phyloP scores from a whole-genome alignment of 345 rosid species.

The Mallotus nudiflorus region DNA sequence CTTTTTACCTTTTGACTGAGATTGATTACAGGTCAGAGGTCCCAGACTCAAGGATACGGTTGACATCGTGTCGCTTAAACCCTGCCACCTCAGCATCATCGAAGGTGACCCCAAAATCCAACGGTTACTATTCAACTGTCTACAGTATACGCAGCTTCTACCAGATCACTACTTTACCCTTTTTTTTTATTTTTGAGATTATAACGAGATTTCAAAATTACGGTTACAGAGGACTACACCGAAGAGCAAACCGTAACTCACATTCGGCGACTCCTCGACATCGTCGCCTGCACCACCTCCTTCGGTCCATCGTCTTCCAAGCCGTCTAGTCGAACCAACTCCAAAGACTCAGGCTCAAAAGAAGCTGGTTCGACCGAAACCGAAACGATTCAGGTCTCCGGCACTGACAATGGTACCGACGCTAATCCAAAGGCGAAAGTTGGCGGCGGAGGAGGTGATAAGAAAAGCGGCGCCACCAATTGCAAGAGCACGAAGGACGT shows the following conservation, averaged over 20 bases:
- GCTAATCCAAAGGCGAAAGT: constrained; percentile 21
- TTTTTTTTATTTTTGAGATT: neutral
- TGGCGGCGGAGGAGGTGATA: constrained; percentile 6
- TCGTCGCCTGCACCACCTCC: constrained; percentile 35
- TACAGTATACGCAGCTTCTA: neutral
- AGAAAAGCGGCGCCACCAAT: neutral
- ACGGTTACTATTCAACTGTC: constrained; percentile 11
- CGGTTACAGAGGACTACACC: constrained; percentile 28
- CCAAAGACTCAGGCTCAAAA: constrained; percentile 19
- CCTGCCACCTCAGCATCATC: constrained; percentile 70
- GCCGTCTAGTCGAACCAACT: constrained; percentile 37
- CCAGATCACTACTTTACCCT: neutral
- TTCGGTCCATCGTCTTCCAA: constrained; percentile 49
- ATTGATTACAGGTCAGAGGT: constrained; percentile 87
- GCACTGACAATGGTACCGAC: constrained; percentile 10
- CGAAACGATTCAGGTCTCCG: constrained; percentile 24
- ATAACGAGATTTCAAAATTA: constrained; percentile 16
- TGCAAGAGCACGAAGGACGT: constrained; percentile 25
- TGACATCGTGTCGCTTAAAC: constrained; percentile 81
- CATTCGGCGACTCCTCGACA: constrained; percentile 37
- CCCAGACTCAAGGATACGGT: constrained; percentile 73
- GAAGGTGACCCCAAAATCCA: constrained; percentile 49
- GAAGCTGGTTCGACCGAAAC: constrained; percentile 36
- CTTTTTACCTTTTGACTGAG: no score
- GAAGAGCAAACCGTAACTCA: constrained; percentile 28